Evolutionary conservation across 2,329 filamentous ascomycete genomes (phyloP).

Genomic region (Fusarium cyanostomum): DNA sequence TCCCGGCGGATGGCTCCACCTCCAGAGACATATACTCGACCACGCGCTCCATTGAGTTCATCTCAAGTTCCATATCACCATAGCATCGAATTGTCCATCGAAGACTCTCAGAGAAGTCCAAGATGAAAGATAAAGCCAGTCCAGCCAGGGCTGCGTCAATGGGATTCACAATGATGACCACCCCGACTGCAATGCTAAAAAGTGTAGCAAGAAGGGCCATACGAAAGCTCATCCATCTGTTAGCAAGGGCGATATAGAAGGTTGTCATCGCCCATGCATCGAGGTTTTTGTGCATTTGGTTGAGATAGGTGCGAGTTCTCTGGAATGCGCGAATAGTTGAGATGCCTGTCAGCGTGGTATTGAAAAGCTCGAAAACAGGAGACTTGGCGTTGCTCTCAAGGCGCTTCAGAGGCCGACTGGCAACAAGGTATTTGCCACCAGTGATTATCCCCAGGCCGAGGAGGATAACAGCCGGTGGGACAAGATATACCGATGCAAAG

Average conservation of each 20-base stretch:
- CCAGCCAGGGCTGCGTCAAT: conserved; percentile 77
- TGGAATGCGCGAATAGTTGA: conserved; percentile 78
- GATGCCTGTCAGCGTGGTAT: conserved; percentile 74
- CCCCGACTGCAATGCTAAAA: conserved; percentile 71
- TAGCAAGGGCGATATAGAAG: conserved; percentile 75
- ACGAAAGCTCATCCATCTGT: conserved; percentile 78
- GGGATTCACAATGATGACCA: conserved; percentile 67
- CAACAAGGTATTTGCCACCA: conserved; percentile 69
- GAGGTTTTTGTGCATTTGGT: conserved; percentile 73
- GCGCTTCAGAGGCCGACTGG: conserved; percentile 76
- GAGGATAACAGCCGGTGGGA: conserved; percentile 68
- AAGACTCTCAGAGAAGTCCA: conserved; percentile 72
- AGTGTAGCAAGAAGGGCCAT: conserved; percentile 73
- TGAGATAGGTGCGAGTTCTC: conserved; percentile 70
- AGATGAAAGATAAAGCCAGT: conserved; percentile 76
- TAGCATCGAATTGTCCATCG: conserved; percentile 73
- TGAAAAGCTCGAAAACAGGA: conserved; percentile 82
- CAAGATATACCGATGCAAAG: conserved; percentile 72
- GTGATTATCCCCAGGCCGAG: conserved; percentile 64
- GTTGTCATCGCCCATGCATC: conserved; percentile 73
- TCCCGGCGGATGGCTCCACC: conserved; percentile 72
- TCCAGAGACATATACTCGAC: conserved; percentile 75
- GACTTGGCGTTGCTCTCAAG: conserved; percentile 80
- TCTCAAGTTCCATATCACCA: conserved; percentile 75
- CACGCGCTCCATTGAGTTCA: conserved; percentile 81